These are phyloP conservation scores for Oldenlandia corymbosa DNA, from an alignment of 257 asterid species.

Conservation along the genomic window DNA sequence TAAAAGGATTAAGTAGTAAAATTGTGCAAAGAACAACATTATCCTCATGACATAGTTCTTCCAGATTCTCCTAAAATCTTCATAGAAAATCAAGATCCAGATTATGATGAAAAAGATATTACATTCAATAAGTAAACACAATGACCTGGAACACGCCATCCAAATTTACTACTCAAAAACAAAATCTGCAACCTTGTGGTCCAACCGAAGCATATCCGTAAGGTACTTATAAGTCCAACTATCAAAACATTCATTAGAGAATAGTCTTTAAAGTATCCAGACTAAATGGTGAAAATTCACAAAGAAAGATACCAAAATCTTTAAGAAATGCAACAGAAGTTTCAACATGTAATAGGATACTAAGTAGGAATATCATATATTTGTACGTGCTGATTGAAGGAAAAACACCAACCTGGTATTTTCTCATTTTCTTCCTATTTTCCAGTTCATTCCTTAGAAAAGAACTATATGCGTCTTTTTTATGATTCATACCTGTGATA, in stretches of 20 bases:
- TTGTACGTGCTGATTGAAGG: constrained; percentile 9
- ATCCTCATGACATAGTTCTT: background rate
- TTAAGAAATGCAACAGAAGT: background rate
- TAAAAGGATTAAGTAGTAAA: background rate
- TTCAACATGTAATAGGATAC: background rate
- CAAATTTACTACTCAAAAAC: background rate
- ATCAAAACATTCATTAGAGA: background rate
- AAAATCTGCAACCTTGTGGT: background rate
- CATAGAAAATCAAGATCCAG: background rate
- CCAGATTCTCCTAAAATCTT: background rate
- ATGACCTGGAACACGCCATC: background rate
- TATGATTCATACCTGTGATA: constrained; percentile 36
- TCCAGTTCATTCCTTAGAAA: constrained; percentile 58
- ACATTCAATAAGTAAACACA: background rate
- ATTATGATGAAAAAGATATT: background rate
- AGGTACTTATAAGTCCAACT: background rate
- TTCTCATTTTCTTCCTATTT: constrained; percentile 52
- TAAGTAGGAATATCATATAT: background rate
- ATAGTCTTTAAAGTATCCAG: background rate
- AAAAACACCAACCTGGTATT: constrained; percentile 52
- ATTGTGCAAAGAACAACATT: background rate
- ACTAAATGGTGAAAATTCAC: background rate
- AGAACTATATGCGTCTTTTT: constrained; percentile 51
- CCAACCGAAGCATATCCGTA: background rate
- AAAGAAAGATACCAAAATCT: background rate